Percentiles rank a stretch among this genome's conserved stretches.
phyloP scores from a whole-genome alignment of 2,329 filamentous ascomycete species.

The Fusarium lyarnte region DNA sequence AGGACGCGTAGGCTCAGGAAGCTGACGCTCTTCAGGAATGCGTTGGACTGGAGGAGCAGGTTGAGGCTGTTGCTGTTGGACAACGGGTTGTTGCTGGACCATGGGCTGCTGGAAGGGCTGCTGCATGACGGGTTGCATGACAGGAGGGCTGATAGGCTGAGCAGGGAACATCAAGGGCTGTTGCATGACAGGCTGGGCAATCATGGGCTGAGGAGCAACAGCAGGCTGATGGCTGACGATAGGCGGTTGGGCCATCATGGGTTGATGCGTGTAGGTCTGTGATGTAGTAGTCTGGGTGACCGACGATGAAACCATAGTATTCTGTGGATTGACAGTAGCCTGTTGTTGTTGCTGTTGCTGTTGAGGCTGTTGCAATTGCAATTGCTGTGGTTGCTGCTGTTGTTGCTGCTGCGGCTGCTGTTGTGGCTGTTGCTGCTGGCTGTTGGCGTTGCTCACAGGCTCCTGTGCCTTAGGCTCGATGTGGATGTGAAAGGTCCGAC shows the following conservation, averaged over 20 bases:
- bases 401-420: slow-evolving; percentile 19
- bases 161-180: slow-evolving; percentile 24
- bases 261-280: slow-evolving; percentile 26
- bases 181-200: slow-evolving; percentile 25
- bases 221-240: slow-evolving; percentile 25
- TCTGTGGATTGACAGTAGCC: slow-evolving; percentile 7
- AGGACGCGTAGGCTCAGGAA: slow-evolving; percentile 23
- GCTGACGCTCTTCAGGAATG: slow-evolving; percentile 30
- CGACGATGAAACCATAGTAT: slow-evolving; percentile 19
- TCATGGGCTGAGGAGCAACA: slow-evolving; percentile 32
- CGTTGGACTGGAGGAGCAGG: slow-evolving; percentile 11
- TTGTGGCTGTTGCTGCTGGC: slow-evolving; percentile 15
- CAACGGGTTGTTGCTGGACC: slow-evolving; percentile 18
- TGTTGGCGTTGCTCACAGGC: slow-evolving; percentile 6
- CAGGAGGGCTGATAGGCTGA: slow-evolving; percentile 24
- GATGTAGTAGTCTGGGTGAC: slow-evolving; percentile 20
- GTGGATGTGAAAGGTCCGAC: slow-evolving; percentile 43
- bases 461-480: slow-evolving; percentile 38
- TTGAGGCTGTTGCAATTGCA: slow-evolving; percentile 10
- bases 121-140: slow-evolving; percentile 24
- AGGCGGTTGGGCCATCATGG: slow-evolving; percentile 19
- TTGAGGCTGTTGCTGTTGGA: slow-evolving; percentile 17
- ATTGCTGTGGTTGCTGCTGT: slow-evolving; percentile 14
- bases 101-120: slow-evolving; percentile 20
- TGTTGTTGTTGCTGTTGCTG: slow-evolving; percentile 26